Evolutionary conservation across 2,329 filamentous ascomycete species (phyloP).

Genomic region (Fusarium nanum): DNA sequence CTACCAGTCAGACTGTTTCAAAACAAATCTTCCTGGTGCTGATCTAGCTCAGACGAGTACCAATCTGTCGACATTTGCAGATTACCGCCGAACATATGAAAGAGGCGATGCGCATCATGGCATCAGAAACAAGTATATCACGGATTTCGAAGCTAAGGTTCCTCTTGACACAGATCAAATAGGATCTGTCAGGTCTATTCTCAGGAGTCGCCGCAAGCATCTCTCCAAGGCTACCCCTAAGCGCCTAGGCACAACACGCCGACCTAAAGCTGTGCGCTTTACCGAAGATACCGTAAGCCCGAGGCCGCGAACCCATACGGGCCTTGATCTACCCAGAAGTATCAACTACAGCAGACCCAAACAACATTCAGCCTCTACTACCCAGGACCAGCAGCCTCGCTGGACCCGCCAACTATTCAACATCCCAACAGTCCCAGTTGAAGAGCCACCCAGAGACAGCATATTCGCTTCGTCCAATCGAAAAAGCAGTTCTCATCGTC

Average conservation of each 20-base stretch:
- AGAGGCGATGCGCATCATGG: conserved; percentile 36
- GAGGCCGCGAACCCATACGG: conserved; percentile 43
- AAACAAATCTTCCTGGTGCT: conserved; percentile 24
- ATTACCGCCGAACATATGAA: conserved; percentile 36
- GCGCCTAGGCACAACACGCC: conserved; percentile 40
- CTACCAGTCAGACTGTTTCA: conserved; percentile 20
- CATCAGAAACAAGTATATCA: conserved; percentile 38
- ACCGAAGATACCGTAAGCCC: conserved; percentile 45
- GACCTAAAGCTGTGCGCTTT: conserved; percentile 49
- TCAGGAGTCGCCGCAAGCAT: conserved; percentile 44
- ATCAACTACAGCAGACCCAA: conserved; percentile 12
- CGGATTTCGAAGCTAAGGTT: conserved; percentile 37
- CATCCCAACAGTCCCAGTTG: background rate
- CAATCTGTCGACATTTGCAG: conserved; percentile 27
- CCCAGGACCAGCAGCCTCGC: conserved; percentile 25
- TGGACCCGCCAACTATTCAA: conserved; percentile 29
- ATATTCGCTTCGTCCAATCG: background rate
- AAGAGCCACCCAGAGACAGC: conserved; percentile 11
- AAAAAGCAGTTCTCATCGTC: conserved; percentile 7
- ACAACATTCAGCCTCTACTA: conserved; percentile 1
- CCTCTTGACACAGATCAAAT: conserved; percentile 36
- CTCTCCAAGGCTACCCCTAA: conserved; percentile 39
- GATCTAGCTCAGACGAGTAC: conserved; percentile 24
- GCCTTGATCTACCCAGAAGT: conserved; percentile 43
- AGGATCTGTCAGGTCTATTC: conserved; percentile 44